phyloP scores from a whole-genome alignment of 2,329 filamentous ascomycete genomes.

The Aspergillus floridensis region DNA sequence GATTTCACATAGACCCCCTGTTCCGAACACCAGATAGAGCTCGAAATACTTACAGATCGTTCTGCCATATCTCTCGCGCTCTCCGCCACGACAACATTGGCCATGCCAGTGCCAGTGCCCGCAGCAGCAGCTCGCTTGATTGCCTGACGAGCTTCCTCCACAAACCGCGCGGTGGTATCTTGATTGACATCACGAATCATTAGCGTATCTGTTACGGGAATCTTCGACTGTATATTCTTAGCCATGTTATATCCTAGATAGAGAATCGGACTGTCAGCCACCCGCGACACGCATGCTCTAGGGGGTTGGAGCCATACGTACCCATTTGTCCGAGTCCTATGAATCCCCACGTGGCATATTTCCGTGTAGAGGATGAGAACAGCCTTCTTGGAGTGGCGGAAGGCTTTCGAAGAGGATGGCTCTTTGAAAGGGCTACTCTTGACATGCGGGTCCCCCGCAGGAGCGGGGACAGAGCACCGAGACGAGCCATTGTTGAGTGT shows the following conservation, averaged over 20 bases:
- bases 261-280: slow-evolving; percentile 4
- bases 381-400: slow-evolving; percentile 19
- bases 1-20: neutral
- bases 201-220: slow-evolving; percentile 61
- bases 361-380: slow-evolving; percentile 49
- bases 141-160: slow-evolving; percentile 49
- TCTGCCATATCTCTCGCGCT: slow-evolving; percentile 63
- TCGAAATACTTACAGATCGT: slow-evolving; percentile 56
- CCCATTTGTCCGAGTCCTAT: slow-evolving; percentile 62
- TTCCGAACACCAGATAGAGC: neutral
- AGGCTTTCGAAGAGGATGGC: neutral
- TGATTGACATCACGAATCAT: slow-evolving; percentile 66
- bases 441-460: slow-evolving; percentile 13
- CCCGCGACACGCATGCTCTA: neutral
- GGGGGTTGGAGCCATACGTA: slow-evolving; percentile 32
- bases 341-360: slow-evolving; percentile 56
- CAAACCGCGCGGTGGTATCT: slow-evolving; percentile 55
- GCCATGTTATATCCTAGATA: slow-evolving; percentile 68
- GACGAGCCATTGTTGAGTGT: slow-evolving; percentile 16
- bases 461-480: slow-evolving; percentile 13
- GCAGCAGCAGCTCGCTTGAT: slow-evolving; percentile 14
- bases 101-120: slow-evolving; percentile 33
- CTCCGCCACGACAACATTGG: slow-evolving; percentile 55
- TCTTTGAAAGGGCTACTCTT: slow-evolving; percentile 4
- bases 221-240: slow-evolving; percentile 65